Conservation (phyloP, 2,329 filamentous ascomycete species). For the Aspergillus quadricinctus region DNA sequence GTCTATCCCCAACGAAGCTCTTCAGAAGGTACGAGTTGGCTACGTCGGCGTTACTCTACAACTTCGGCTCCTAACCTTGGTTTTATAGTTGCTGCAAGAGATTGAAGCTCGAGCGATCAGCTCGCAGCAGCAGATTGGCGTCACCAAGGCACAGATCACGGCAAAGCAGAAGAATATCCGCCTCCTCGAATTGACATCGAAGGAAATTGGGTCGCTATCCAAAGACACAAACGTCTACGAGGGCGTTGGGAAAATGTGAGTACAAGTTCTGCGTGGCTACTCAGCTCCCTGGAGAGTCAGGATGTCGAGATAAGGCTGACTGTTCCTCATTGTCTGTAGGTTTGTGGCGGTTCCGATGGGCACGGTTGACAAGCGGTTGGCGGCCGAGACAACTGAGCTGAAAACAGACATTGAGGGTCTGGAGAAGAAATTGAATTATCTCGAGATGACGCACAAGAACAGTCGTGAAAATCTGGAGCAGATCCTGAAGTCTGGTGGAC, state of each 20-base stretch:
- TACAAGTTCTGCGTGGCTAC: conserved; percentile 7
- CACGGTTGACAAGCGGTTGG: conserved; percentile 70
- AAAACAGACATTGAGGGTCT: conserved; percentile 75
- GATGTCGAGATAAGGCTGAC: not conserved
- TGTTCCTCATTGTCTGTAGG: conserved; percentile 49
- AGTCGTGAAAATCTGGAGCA: conserved; percentile 86
- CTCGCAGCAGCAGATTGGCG: conserved; percentile 85
- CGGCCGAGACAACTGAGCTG: conserved; percentile 67
- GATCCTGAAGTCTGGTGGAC: conserved; percentile 63
- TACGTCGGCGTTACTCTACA: not conserved
- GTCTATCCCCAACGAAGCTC: conserved; percentile 89
- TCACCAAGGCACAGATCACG: conserved; percentile 78
- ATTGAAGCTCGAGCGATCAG: conserved; percentile 85
- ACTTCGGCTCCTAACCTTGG: conserved; percentile 11
- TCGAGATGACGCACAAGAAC: conserved; percentile 94
- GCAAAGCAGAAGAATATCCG: conserved; percentile 85
- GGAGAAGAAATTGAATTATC: conserved; percentile 83
- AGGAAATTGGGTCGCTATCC: conserved; percentile 74
- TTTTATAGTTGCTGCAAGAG: conserved; percentile 76
- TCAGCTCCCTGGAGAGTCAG: not conserved
- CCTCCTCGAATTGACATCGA: conserved; percentile 79
- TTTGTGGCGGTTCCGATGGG: conserved; percentile 75
- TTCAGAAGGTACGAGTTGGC: conserved; percentile 69
- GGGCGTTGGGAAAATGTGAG: conserved; percentile 94
- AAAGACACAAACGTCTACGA: conserved; percentile 80